Evolutionary conservation across 148 eudicot species (phyloP).

Genomic region (Rhododendron ovatum): DNA sequence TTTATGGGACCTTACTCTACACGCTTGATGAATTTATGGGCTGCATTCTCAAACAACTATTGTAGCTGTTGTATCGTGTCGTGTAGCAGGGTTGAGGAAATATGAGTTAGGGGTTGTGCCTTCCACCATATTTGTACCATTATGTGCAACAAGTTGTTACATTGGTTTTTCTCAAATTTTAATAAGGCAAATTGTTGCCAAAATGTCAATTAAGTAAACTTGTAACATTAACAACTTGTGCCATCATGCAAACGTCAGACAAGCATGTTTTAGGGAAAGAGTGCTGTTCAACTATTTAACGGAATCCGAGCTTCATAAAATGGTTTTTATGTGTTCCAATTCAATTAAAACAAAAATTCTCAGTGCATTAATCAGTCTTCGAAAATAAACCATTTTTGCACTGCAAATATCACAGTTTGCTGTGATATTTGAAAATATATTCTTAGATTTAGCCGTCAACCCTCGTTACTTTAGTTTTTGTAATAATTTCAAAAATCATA

Average conservation of each 20-base stretch:
- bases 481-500: too few relatives aligned
- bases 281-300: neutral
- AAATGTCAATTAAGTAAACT: neutral
- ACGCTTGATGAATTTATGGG: slow-evolving; percentile 14
- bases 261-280: neutral
- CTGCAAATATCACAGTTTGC: too few relatives aligned
- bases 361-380: neutral
- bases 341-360: too few relatives aligned
- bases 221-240: neutral
- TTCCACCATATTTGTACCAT: neutral
- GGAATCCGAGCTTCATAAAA: neutral
- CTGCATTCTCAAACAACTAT: neutral
- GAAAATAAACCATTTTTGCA: neutral
- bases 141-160: neutral
- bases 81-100: neutral
- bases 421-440: too few relatives aligned
- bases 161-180: neutral
- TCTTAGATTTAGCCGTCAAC: too few relatives aligned
- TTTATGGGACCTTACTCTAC: slow-evolving; percentile 33
- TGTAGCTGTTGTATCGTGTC: neutral
- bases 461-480: too few relatives aligned
- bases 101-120: neutral
- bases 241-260: neutral
- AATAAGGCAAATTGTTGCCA: slow-evolving; percentile 5
- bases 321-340: neutral